phyloP scores from a whole-genome alignment of 75 land plant species.

The Adiantum capillusveneris region DNA sequence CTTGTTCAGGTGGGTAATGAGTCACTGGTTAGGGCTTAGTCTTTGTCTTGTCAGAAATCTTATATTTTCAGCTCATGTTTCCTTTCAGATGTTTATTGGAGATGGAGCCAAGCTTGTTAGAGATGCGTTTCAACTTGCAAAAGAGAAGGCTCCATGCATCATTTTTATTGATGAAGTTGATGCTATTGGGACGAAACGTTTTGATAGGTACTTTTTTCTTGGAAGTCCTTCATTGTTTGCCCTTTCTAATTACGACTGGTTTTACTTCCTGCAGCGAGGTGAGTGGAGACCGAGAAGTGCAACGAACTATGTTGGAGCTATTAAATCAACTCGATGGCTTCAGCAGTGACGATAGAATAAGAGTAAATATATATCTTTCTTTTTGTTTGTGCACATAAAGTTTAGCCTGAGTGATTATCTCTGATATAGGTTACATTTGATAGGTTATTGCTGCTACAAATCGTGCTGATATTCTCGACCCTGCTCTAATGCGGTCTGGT shows the following conservation, averaged over 20 bases:
- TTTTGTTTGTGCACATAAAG: not conserved
- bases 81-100: slow-evolving; percentile 92
- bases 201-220: slow-evolving; percentile 81
- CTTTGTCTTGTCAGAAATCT: not conserved
- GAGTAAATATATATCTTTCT: slow-evolving; percentile 29
- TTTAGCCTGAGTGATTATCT: not conserved
- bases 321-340: slow-evolving; percentile 98
- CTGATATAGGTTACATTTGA: not conserved
- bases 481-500: slow-evolving; percentile 96
- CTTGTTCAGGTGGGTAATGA: slow-evolving; percentile 90
- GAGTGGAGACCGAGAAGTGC: slow-evolving; percentile 97
- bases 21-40: not conserved
- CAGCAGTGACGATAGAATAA: slow-evolving; percentile 96
- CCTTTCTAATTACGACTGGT: too few relatives aligned
- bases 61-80: not conserved
- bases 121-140: slow-evolving; percentile 97
- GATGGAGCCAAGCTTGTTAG: slow-evolving; percentile 99
- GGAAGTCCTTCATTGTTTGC: too few relatives aligned
- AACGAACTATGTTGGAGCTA: slow-evolving; percentile 91
- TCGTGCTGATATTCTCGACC: slow-evolving; percentile 94
- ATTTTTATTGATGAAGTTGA: slow-evolving; percentile 98
- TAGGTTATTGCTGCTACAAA: slow-evolving; percentile 99
- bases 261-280: slow-evolving; percentile 62
- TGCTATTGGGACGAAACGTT: slow-evolving; percentile 97
- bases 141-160: slow-evolving; percentile 96